Base-by-base conservation (phyloP, 768 basidiomycete species). In the Suillus brevipes region DNA sequence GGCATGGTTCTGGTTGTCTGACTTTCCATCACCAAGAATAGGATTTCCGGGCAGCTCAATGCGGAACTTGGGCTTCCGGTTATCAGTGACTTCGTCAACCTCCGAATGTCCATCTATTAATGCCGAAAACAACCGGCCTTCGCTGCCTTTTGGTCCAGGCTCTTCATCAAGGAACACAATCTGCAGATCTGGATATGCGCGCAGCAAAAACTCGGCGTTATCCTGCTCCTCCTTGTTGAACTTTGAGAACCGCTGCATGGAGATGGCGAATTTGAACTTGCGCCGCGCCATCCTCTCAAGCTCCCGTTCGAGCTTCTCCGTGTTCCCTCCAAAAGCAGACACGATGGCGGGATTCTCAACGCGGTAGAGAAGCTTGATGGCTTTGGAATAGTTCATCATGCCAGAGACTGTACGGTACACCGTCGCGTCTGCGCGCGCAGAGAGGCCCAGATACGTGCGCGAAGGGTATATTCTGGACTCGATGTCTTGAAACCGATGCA, bases 351-450 rank as follows among this genome's bases (percentile, higher is more conserved):
- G 97, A 78, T 98, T 99, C 80, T 99, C 97, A 67, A 99, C 97
- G 42, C 97, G 93, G 78, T 99, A 99, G 23, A 99, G 86, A 43
- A 99, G 85, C 78, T 99, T 99, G 89, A 99, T 97, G 31, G 97
- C 97, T 80, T 99, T 99, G 72, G 95, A 92, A 80, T 99, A 99
- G 81, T 99, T 99, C 97, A 99, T 99, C 94, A 99, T 98, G 67
- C 97, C 97, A 6, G 97, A 99, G 23, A 99, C 95, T 13, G 97
- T 99, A 67, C 97, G 90, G 78, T 99, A 99, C 38, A 99, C n/a
- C n/a, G n/a, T n/a, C n/a, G 87, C 0, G 97, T 99, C 79, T 99
- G 97, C 6, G 96, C 96, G 62, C 97, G 94, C 34, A 99, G 85
- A 2, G 96, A 98, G 2, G 97, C 97, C 97, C 97, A 99, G 70